Evolutionary conservation across 2,329 filamentous ascomycete genomes (phyloP).

Genomic region (Claviceps citrina): DNA sequence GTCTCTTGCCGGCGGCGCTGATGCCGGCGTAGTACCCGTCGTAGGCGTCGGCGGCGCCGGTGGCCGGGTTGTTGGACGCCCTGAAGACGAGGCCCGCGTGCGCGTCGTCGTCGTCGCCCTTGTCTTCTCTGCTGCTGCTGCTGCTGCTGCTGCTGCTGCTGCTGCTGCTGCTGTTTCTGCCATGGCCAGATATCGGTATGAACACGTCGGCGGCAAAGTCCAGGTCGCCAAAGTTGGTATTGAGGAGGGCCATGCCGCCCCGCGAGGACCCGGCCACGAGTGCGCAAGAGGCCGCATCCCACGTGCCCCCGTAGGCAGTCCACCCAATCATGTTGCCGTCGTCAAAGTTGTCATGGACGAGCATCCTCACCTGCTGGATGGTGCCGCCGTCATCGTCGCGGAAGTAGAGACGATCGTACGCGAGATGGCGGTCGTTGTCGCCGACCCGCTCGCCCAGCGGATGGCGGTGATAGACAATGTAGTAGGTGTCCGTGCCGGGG

Average conservation of each 20-base stretch:
- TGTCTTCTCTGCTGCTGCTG: background rate
- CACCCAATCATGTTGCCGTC: slow-evolving; percentile 24
- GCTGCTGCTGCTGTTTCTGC: slow-evolving; percentile 1
- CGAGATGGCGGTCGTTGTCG: slow-evolving; percentile 30
- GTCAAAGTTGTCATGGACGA: slow-evolving; percentile 27
- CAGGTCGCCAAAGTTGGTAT: slow-evolving; percentile 22
- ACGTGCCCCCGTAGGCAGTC: slow-evolving; percentile 14
- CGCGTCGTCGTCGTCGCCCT: too few relatives aligned
- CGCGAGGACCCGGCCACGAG: slow-evolving; percentile 11
- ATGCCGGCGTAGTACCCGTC: slow-evolving; percentile 18
- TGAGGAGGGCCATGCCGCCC: slow-evolving; percentile 16
- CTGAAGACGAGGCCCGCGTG: slow-evolving; percentile 23
- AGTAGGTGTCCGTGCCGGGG: slow-evolving; percentile 30
- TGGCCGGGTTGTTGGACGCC: slow-evolving; percentile 10
- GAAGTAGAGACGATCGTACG: slow-evolving; percentile 34
- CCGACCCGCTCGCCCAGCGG: slow-evolving; percentile 26
- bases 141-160: background rate
- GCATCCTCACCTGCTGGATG: slow-evolving; percentile 28
- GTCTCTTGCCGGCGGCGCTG: slow-evolving; percentile 11
- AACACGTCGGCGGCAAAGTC: slow-evolving; percentile 17
- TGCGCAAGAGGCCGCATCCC: slow-evolving; percentile 7
- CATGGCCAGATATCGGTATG: slow-evolving; percentile 3
- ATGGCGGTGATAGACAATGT: slow-evolving; percentile 31
- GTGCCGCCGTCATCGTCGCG: slow-evolving; percentile 23
- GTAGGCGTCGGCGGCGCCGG: slow-evolving; percentile 5